These are phyloP conservation scores for Podaxis sp. DNA, from an alignment of 768 basidiomycete species.

Conservation along the genomic window DNA sequence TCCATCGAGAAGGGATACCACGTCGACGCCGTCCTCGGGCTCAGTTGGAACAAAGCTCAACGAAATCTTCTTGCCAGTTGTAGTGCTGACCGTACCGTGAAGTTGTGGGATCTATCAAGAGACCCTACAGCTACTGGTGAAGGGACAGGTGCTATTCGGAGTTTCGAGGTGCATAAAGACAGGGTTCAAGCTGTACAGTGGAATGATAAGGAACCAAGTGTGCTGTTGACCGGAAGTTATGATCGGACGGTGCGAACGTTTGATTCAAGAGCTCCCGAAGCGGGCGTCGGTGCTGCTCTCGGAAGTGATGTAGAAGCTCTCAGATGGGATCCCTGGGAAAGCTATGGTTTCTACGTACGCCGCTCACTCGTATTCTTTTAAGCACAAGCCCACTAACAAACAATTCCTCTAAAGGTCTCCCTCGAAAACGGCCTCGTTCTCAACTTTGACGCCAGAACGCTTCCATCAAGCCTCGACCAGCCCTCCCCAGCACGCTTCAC, in stretches of 20 bases:
- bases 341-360: constrained; percentile 80
- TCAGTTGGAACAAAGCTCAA: constrained; percentile 91
- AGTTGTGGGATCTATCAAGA: constrained; percentile 92
- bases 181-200: constrained; percentile 97
- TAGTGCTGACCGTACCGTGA: constrained; percentile 93
- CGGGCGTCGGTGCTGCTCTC: constrained; percentile 81
- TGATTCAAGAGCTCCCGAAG: constrained; percentile 82
- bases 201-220: constrained; percentile 87
- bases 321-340: constrained; percentile 96
- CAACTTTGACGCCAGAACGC: constrained; percentile 86
- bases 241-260: constrained; percentile 95
- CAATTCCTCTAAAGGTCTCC: constrained; percentile 60
- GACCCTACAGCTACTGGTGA: constrained; percentile 51
- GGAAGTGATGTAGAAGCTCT: constrained; percentile 94
- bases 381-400: not conserved
- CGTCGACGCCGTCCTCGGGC: constrained; percentile 89
- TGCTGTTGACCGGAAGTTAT: constrained; percentile 90
- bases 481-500: constrained; percentile 82
- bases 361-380: not conserved
- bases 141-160: constrained; percentile 70
- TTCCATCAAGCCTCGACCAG: constrained; percentile 65
- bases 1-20: constrained; percentile 66
- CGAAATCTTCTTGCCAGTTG: constrained; percentile 91
- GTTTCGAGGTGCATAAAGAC: constrained; percentile 85
- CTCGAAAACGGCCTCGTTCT: constrained; percentile 93